Base-by-base conservation (phyloP, 306 rosid species). In the Trichosanthes truncata region DNA sequence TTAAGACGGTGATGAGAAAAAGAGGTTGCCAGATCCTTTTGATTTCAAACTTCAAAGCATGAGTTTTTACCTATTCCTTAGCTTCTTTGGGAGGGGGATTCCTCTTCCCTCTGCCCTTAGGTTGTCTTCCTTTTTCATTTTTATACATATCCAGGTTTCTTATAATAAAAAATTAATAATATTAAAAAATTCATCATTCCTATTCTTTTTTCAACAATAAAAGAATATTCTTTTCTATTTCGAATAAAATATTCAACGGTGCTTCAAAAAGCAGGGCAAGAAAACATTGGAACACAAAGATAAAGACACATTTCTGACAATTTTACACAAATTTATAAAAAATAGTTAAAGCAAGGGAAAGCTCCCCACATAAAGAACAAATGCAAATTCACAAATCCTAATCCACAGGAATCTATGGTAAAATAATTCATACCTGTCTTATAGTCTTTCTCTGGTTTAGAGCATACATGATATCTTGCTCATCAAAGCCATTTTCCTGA, bases 401-500 rank as follows among this genome's bases (percentile, higher is more conserved):
- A 69, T 43, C 56, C 59, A 43, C 76, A 57, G 29, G 53, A 45
- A 48, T 60, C 61, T 63, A 46, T 61, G 73, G 51, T 25, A 8
- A 51, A 51, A 63, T 56, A 82, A 75, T 79, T 57, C 71, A 79
- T 90, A 96, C 99, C 98, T 91, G 93, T 59, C 99, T 89, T 56
- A 96, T 87, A 83, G 87, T 88, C 85, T 90, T 96, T 82, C 99
- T 85, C 80, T 87, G 94, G 82, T 87, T 89, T 49, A 96, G 85
- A 13, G 93, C 97, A 88, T 89, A 96, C 35, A 81, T 74, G 60
- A 90, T 85, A 36, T 88, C 96, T 84, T 88, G 94, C 59, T 89
- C 96, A 88, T 84, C 90, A 83, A 51, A 86, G 78, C 97, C 98
- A 87, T 87, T 91, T 80, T 96, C 99, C 83, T 91, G 94, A 71